Conservation (phyloP, 2,329 filamentous ascomycete genomes). For the Paecilomyces niveus region DNA sequence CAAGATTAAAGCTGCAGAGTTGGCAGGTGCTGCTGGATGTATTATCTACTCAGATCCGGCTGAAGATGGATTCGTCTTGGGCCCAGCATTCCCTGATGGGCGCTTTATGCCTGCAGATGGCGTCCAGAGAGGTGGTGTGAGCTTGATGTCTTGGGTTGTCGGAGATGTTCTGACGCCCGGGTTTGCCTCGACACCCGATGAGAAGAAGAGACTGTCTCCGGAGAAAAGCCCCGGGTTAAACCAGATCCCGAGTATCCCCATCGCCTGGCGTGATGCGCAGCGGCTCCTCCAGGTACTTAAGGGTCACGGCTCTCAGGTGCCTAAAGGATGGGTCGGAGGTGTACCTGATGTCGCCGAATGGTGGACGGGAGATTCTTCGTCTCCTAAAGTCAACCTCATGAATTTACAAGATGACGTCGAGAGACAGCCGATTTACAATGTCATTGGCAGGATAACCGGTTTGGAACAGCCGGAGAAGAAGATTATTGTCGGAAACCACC, state of each 20-base stretch:
- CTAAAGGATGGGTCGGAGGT: constrained; percentile 66
- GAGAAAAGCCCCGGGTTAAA: constrained; percentile 66
- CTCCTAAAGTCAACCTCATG: constrained; percentile 71
- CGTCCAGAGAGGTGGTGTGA: constrained; percentile 76
- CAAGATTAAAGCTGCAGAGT: constrained; percentile 84
- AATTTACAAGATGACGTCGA: constrained; percentile 82
- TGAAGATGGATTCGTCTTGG: constrained; percentile 72
- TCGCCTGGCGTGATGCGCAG: constrained; percentile 85
- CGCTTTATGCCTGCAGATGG: constrained; percentile 73
- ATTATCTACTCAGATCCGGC: constrained; percentile 88
- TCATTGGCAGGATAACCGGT: constrained; percentile 77
- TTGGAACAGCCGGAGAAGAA: constrained; percentile 75
- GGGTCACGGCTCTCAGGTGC: constrained; percentile 64
- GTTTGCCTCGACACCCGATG: constrained; percentile 51
- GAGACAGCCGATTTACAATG: constrained; percentile 83
- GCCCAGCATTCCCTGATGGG: constrained; percentile 67
- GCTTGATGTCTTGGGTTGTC: constrained; percentile 71
- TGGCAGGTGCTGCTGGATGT: constrained; percentile 78
- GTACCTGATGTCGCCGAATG: constrained; percentile 70
- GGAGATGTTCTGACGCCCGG: constrained; percentile 92
- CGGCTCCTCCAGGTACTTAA: constrained; percentile 67
- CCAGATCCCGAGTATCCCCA: constrained; percentile 80
- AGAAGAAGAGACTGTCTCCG: constrained; percentile 56
- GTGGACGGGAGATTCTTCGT: constrained; percentile 73
- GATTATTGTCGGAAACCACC: constrained; percentile 86